Conservation (phyloP, 805 yeast genomes). For the Starmerella cellae region DNA sequence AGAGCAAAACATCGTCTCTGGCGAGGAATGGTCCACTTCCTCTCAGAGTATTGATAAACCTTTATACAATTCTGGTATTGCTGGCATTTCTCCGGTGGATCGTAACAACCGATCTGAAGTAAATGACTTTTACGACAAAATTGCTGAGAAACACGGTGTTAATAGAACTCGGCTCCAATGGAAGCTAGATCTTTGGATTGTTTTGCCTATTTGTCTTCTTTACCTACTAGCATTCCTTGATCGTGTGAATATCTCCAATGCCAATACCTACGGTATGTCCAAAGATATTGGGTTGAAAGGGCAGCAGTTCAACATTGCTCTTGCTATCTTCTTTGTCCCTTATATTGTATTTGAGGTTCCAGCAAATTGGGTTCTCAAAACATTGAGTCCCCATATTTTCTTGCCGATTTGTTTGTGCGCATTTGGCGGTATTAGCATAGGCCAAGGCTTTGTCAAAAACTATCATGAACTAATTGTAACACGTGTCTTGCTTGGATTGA, state of each 20-base stretch:
- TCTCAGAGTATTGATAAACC: slow-evolving; percentile 1
- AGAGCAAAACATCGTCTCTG: not conserved
- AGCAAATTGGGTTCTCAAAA: slow-evolving; percentile 48
- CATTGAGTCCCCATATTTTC: slow-evolving; percentile 52
- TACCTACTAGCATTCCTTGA: slow-evolving; percentile 69
- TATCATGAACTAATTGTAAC: slow-evolving; percentile 49
- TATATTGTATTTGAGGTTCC: slow-evolving; percentile 51
- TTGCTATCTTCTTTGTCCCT: slow-evolving; percentile 61
- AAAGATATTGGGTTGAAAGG: slow-evolving; percentile 42
- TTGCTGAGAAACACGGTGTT: slow-evolving; percentile 29
- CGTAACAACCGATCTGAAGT: not conserved
- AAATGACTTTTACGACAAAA: not conserved
- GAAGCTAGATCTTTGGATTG: slow-evolving; percentile 55
- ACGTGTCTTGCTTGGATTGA: slow-evolving; percentile 51
- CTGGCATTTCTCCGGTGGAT: too few species aligned
- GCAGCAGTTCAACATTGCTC: slow-evolving; percentile 48
- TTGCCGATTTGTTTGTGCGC: slow-evolving; percentile 42
- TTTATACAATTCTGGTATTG: too few species aligned
- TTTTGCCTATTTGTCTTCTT: slow-evolving; percentile 62
- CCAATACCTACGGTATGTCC: slow-evolving; percentile 57
- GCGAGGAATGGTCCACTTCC: slow-evolving; percentile 2
- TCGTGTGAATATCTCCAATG: slow-evolving; percentile 72
- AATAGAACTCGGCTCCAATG: slow-evolving; percentile 44
- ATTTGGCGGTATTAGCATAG: slow-evolving; percentile 54
- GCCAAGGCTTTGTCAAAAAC: slow-evolving; percentile 50